Evolutionary conservation across 805 yeast genomes (phyloP), one percentile per base, ranked within the genome.

Genomic region (Candida tallmaniae): DNA sequence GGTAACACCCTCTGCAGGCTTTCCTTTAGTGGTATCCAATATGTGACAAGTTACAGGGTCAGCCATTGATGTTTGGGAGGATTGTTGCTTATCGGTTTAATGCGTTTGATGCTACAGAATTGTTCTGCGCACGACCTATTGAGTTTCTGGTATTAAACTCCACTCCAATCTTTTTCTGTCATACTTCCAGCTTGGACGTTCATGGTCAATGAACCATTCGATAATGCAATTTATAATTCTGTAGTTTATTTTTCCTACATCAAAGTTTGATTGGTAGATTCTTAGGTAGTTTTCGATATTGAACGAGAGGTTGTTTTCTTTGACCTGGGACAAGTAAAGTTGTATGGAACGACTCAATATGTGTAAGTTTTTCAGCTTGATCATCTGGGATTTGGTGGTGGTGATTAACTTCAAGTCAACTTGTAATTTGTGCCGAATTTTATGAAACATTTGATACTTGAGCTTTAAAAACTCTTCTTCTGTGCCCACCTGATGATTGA

Each of bases 21-120:
- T 71, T 1, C 97, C 97, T 6, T 68, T 59, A 7, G 83, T 79
- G 5, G 96, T 88, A 51, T 89, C 96, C 15, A 89, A 67, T 7
- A 89, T 75, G 56, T 89, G 97, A 62, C 97, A 89, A 3, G 96
- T 88, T 25, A 88, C 75, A 28, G 90, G 90, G 21, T 57, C 61
- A 18, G 15, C 15, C n/a, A n/a, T n/a, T n/a, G n/a, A n/a, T n/a
- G n/a, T n/a, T n/a, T n/a, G n/a, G n/a, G n/a, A n/a, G n/a, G n/a
- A n/a, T n/a, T 20, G 10, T 20, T 7, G 7, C 23, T 20, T 7
- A 20, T 20, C 23, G 23, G 23, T 20, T 20, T 20, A 20, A 7
- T 20, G 23, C 23, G 23, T n/a, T n/a, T n/a, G n/a, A n/a, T n/a
- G n/a, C n/a, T n/a, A n/a, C n/a, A n/a, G n/a, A n/a, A n/a, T n/a